These are phyloP conservation scores for Agastache rugosa DNA, from an alignment of 257 asterid species.

Conservation along the genomic window DNA sequence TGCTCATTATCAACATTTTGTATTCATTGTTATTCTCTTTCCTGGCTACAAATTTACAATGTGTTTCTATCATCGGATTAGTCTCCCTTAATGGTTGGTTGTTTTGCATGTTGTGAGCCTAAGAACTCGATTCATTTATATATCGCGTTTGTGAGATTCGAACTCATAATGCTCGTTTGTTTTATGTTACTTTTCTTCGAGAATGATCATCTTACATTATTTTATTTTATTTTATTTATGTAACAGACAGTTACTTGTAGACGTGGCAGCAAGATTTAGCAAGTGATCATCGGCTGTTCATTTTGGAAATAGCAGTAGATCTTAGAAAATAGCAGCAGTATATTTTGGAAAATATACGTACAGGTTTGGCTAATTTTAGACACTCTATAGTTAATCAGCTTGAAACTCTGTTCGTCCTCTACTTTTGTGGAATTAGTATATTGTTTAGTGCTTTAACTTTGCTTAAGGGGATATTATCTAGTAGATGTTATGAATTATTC, in stretches of 20 bases:
- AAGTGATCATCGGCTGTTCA: constrained; percentile 27
- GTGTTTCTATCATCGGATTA: neutral
- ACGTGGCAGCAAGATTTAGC: constrained; percentile 36
- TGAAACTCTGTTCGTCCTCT: constrained; percentile 26
- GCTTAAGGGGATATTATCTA: neutral
- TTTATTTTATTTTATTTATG: constrained; percentile 19
- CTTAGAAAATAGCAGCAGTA: constrained; percentile 18
- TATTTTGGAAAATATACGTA: constrained; percentile 40
- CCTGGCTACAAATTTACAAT: neutral
- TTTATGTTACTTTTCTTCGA: neutral
- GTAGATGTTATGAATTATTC: neutral
- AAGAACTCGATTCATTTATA: neutral
- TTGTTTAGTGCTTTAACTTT: constrained; percentile 27
- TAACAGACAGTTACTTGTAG: constrained; percentile 49
- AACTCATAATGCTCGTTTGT: neutral
- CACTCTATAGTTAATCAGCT: constrained; percentile 29
- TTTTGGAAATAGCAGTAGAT: constrained; percentile 37
- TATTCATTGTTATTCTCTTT: neutral
- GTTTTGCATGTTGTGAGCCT: neutral
- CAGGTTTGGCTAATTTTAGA: constrained; percentile 47
- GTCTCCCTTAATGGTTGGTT: neutral
- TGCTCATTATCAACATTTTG: neutral
- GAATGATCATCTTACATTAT: neutral
- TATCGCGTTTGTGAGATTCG: neutral
- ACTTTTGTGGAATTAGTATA: constrained; percentile 36